A percentile compares a stretch with the other conserved stretches of the same genome.
These are phyloP conservation scores for Hypholoma sublateritium DNA, from an alignment of 768 basidiomycete species.

Conservation along the genomic window DNA sequence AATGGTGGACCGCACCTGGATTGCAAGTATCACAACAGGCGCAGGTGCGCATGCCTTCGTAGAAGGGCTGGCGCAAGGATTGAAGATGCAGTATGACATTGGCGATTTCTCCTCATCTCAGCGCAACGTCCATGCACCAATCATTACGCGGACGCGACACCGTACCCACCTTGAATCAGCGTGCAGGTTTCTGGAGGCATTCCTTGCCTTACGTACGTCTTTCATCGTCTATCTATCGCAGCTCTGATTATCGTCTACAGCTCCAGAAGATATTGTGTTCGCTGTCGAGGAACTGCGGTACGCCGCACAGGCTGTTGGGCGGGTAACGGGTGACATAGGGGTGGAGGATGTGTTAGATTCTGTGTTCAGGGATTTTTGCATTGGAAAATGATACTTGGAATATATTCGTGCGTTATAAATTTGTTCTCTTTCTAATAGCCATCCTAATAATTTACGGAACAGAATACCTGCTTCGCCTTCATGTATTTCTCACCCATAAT, in stretches of 20 bases:
- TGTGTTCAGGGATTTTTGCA: constrained; percentile 86
- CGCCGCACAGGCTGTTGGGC: constrained; percentile 80
- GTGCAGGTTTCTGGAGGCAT: constrained; percentile 58
- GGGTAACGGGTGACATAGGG: constrained; percentile 77
- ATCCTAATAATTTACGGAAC: no score
- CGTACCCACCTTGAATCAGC: constrained; percentile 73
- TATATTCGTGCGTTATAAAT: background rate
- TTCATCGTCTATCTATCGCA: constrained; percentile 7
- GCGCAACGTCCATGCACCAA: constrained; percentile 39
- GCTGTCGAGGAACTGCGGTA: constrained; percentile 89
- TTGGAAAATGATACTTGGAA: constrained; percentile 60
- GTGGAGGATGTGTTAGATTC: constrained; percentile 83
- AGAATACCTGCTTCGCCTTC: no score
- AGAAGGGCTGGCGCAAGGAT: constrained; percentile 48
- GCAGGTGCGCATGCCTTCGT: constrained; percentile 61
- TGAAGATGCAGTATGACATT: constrained; percentile 49
- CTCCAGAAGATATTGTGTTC: constrained; percentile 69
- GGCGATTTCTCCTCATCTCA: background rate
- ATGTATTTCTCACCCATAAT: no score
- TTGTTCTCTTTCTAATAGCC: background rate
- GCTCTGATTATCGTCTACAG: constrained; percentile 28
- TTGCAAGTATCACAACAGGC: constrained; percentile 58
- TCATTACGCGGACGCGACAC: constrained; percentile 82
- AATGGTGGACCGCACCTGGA: constrained; percentile 43
- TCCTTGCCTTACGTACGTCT: constrained; percentile 45